Base-by-base conservation (phyloP, 2,329 filamentous ascomycete species). In the Fusarium ramigenum region DNA sequence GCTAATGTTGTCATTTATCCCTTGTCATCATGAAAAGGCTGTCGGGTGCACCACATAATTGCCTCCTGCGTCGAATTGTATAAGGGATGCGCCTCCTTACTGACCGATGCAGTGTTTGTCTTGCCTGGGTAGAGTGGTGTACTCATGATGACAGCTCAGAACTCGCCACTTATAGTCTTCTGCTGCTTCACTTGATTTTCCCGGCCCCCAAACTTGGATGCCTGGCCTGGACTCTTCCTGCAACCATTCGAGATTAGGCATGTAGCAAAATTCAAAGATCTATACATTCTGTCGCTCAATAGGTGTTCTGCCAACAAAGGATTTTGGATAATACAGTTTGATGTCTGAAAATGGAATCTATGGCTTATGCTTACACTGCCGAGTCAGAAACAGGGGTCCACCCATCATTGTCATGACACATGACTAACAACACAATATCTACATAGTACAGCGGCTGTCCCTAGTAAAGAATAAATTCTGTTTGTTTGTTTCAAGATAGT, bases 261-360 rank as follows among this genome's bases (percentile, higher is more conserved):
- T 14, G 16, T 9, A 49, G 8, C 10, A 36, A n/a, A 3, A 14
- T n/a, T 4, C 2, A 21, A 14, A 28, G 14, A n/a, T 18, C 8
- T 11, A 19, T 18, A 18, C 3, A 28, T 3, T 5, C 15, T 28
- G 4, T 1, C 12, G 0, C 19, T 10, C 9, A 30, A 8, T 10
- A 2, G 1, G 5, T 14, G 14, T 28, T 18, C 14, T n/a, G 5
- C 5, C 14, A 18, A 5, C 9, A 14, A 3, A 40, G 12, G 3
- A 28, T 28, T 21, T n/a, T n/a, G 15, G 10, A 2, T 14, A 15
- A 12, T 28, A 5, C 4, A 52, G 16, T 52, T n/a, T 28, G 34
- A 18, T 18, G 7, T 12, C 5, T 28, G 7, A 18, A 14, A 1
- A 6, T n/a, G 23, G 2, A 16, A 8, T 25, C 7, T 36, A 6